Percentiles rank a stretch among this genome's conserved stretches.
Evolutionary conservation across 2,329 filamentous ascomycete genomes (phyloP).

Genomic region (Colletotrichum agaves): DNA sequence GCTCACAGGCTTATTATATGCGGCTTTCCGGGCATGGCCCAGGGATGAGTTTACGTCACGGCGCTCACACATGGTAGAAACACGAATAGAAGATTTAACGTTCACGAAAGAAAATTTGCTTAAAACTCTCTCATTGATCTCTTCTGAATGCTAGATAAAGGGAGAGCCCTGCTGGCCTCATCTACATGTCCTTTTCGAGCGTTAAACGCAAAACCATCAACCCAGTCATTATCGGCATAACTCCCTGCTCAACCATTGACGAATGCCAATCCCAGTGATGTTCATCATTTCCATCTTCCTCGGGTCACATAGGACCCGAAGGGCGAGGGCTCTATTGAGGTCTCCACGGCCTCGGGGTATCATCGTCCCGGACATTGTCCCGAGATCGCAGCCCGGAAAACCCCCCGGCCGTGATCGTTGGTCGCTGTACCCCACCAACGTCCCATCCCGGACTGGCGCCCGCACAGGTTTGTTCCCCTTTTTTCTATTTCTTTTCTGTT

Average conservation of each 20-base stretch:
- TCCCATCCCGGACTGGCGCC: constrained; percentile 7
- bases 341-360: constrained; percentile 22
- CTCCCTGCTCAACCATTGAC: constrained; percentile 4
- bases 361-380: constrained; percentile 26
- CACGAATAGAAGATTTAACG: background rate
- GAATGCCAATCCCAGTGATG: background rate
- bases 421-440: constrained; percentile 17
- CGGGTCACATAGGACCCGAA: background rate
- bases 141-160: constrained; percentile 1
- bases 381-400: constrained; percentile 16
- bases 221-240: background rate
- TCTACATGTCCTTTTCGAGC: background rate
- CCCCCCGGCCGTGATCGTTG: constrained; percentile 32
- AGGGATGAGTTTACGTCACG: no score
- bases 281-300: background rate
- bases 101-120: background rate
- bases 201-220: background rate
- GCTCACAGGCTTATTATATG: fast-evolving
- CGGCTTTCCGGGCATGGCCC: no score
- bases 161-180: background rate
- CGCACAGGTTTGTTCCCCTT: constrained; percentile 4
- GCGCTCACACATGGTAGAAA: background rate
- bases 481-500: no score
- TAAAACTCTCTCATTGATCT: constrained; percentile 9
- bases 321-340: background rate